Evolutionary conservation across 371 early-diverging fungal species (phyloP).

Genomic region (Nematocida ausubeli): DNA sequence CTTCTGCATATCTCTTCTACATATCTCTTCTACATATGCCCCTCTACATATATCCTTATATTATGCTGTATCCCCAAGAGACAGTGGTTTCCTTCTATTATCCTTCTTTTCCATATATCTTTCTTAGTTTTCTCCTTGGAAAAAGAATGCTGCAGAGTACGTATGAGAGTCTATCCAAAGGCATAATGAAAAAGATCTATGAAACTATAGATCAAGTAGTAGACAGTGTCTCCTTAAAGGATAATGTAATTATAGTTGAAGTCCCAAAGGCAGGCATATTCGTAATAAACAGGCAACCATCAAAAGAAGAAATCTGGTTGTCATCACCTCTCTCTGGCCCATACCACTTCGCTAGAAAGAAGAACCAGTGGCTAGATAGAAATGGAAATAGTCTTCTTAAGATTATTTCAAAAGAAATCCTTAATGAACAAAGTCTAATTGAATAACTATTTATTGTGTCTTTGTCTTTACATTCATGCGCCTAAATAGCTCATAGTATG

Average conservation of each 20-base stretch:
- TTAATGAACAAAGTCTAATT: neutral
- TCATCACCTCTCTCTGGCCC: slow-evolving; percentile 90
- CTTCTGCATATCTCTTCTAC: too few relatives aligned
- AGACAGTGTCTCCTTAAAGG: slow-evolving; percentile 23
- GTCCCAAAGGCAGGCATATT: slow-evolving; percentile 80
- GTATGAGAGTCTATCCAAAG: slow-evolving; percentile 23
- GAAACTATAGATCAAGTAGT: neutral
- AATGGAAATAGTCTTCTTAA: slow-evolving; percentile 28
- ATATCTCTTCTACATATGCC: too few relatives aligned
- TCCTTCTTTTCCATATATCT: too few relatives aligned
- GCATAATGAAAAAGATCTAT: slow-evolving; percentile 4
- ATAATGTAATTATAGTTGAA: slow-evolving; percentile 80
- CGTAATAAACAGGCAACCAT: slow-evolving; percentile 93
- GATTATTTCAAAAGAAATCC: slow-evolving; percentile 28
- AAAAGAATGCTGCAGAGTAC: neutral
- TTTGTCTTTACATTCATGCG: slow-evolving; percentile 7
- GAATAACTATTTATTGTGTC: neutral
- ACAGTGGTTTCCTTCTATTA: too few relatives aligned
- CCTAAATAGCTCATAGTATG: slow-evolving; percentile 49
- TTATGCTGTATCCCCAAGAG: too few relatives aligned
- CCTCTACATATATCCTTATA: too few relatives aligned
- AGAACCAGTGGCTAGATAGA: slow-evolving; percentile 62
- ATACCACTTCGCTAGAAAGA: slow-evolving; percentile 76
- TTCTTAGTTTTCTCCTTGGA: neutral
- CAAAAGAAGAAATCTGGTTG: slow-evolving; percentile 92